Evolutionary conservation across 257 asterid species (phyloP), one percentile per base, ranked within the genome.

Genomic region (Nicotiana sylvestris): DNA sequence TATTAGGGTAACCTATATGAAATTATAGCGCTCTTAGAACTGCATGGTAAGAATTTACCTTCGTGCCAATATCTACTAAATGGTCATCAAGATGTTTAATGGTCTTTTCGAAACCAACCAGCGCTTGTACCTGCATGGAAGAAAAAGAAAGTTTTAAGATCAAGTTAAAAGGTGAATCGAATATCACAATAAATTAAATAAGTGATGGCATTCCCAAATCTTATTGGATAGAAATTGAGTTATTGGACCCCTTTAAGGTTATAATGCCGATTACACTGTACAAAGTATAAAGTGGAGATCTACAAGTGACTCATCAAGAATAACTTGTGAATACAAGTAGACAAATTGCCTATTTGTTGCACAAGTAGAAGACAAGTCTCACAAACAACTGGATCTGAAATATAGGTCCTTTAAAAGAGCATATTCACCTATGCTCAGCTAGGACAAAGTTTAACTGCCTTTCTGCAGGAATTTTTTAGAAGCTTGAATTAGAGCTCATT

Each of bases 21-120:
- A 67, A 33, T 35, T 2, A 16, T 67, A 35, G 30, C 53, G 3
- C 16, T 5, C 29, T 67, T 67, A 33, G 53, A 21, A 67, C 53
- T 67, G 76, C 76, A 33, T 16, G 29, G 29, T 17, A 35, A 35
- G 51, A 67, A 67, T 43, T 66, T 35, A 96, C 98, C 93, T 94
- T 92, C 83, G 92, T 84, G 91, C 97, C 80, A 82, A 96, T 90
- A 87, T 96, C 95, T 85, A 96, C 97, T 68, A 89, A 83, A 87
- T 88, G 99, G 29, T 92, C 98, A 81, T 94, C 98, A 3, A 96
- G 97, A 91, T 94, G 99, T 74, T 89, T 93, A 43, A 94, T 83
- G 72, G 91, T 93, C 89, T 94, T 96, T 90, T 92, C 93, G 66
- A 94, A 96, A 76, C 99, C 99, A 81, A 91, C 97, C 76, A 96